A percentile compares a stretch with the other conserved stretches of the same genome.
Evolutionary conservation across 495 filamentous ascomycete genomes (phyloP).

Genomic region (Penicillium dipodomyicola): DNA sequence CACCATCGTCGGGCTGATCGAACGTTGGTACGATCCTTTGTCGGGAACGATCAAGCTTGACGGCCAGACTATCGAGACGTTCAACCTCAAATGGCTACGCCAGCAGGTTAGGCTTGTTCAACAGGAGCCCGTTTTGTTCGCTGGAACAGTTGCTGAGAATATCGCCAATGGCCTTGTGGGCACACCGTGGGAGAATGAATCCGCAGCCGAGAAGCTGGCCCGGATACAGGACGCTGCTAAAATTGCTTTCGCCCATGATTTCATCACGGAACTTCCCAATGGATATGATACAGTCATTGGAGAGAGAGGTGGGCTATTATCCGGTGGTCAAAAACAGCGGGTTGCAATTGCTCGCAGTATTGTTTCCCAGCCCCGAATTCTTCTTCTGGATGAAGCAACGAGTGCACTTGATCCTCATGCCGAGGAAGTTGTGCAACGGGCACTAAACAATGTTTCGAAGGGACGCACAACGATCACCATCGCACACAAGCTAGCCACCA

Average conservation of each 20-base stretch:
- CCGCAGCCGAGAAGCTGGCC: conserved; percentile 45
- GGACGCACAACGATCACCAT: conserved; percentile 86
- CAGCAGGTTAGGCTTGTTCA: conserved; percentile 74
- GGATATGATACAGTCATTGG: conserved; percentile 79
- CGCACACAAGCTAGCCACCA: conserved; percentile 81
- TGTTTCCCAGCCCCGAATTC: conserved; percentile 76
- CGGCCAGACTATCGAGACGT: conserved; percentile 61
- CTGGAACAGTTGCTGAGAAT: conserved; percentile 74
- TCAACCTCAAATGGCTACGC: conserved; percentile 82
- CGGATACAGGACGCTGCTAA: conserved; percentile 58
- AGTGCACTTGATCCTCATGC: conserved; percentile 81
- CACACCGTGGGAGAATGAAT: conserved; percentile 52
- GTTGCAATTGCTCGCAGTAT: conserved; percentile 80
- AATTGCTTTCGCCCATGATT: conserved; percentile 51
- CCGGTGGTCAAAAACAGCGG: conserved; percentile 90
- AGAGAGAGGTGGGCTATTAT: conserved; percentile 78
- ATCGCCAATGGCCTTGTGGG: conserved; percentile 71
- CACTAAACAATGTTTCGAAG: conserved; percentile 70
- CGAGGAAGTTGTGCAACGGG: conserved; percentile 80
- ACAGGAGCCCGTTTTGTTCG: conserved; percentile 51
- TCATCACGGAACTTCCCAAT: conserved; percentile 32
- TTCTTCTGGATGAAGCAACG: conserved; percentile 87
- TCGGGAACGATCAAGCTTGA: conserved; percentile 70
- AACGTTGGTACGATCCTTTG: conserved; percentile 80
- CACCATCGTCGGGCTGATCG: conserved; percentile 81